Percentiles rank a stretch among this genome's conserved stretches.
phyloP scores from a whole-genome alignment of 2,329 filamentous ascomycete genomes.

The Helotiales sp. region DNA sequence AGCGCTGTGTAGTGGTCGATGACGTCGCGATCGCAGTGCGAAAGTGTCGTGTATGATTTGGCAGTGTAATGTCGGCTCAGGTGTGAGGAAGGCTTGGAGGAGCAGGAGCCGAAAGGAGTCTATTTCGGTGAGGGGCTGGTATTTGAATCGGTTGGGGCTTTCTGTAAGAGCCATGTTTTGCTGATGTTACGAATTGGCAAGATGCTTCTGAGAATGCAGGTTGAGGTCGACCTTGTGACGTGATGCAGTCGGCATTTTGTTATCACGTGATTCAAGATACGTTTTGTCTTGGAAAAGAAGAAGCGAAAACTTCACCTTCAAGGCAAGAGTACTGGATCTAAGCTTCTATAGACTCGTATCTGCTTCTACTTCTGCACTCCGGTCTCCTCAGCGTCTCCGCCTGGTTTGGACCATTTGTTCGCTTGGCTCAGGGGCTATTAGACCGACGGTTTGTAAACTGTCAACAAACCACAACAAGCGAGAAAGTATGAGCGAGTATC shows the following conservation, averaged over 20 bases:
- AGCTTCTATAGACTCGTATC: not conserved
- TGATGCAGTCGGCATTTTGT: not conserved
- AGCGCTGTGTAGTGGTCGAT: conserved; percentile 25
- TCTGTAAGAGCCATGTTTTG: not conserved
- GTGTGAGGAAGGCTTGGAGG: conserved; percentile 10
- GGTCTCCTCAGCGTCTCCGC: too few species aligned
- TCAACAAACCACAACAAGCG: not conserved
- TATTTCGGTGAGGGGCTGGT: not conserved
- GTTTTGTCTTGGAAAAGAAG: too few species aligned
- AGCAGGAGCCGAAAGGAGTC: conserved; percentile 20
- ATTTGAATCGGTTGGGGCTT: not conserved
- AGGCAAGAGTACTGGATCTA: not conserved
- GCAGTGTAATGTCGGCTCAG: conserved; percentile 1
- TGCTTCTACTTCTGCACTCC: not conserved
- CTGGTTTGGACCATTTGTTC: not conserved
- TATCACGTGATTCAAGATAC: too few species aligned
- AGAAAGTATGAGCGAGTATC: not conserved
- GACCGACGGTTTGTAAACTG: not conserved
- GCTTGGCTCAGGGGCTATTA: not conserved
- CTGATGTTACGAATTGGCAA: not conserved
- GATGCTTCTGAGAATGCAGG: not conserved
- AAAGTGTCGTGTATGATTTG: conserved; percentile 12
- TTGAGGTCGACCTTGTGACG: not conserved
- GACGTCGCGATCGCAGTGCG: conserved; percentile 10
- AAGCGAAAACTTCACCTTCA: too few species aligned